Evolutionary conservation across 2,329 filamentous ascomycete species (phyloP), one percentile per base, ranked within the genome.

Genomic region (Cladosporium sp.): DNA sequence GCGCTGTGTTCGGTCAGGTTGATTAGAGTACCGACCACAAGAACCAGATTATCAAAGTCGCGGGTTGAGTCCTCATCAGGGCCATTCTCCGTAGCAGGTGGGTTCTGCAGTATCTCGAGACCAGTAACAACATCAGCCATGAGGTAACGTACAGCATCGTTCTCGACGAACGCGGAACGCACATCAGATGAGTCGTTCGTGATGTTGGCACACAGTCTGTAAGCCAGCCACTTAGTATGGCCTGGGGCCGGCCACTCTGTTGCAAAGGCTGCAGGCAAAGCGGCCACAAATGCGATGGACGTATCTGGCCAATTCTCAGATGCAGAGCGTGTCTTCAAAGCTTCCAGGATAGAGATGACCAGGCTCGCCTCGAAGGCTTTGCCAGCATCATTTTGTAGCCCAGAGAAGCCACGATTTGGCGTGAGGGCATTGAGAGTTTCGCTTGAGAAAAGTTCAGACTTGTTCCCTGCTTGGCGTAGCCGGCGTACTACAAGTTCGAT

Each of bases 1-100:
- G 85, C 78, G 67, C 86, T 91, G 69, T 90, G 87, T 71, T 96
- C 92, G 8, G 90, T 84, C 57, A 97, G 83, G 68, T 97, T 97
- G 72, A 96, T 96, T 74, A 93, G 83, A 20, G 90, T 84, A 0
- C 91, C 92, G 39, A 96, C 78, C 55, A 89, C 83, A 42, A 97
- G 80, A 51, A 96, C 83, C 14, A 96, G 80, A 51, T 84, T 82
- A 64, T 96, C 88, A 55, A 92, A 76, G 59, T 71, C 64, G 36
- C 72, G 77, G 52, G 80, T 79, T n/a, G 83, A 78, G 30, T 76
- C 73, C 5, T 60, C 19, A 8, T 63, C 58, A 30, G 60, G 43
- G 28, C 22, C 22, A 2, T 45, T 49, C 30, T 30, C 28, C 8
- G 54, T 45, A 2, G 9, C 47, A 28, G 14, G 34, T 7, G 54